Evolutionary conservation across 148 eudicot species (phyloP).

Genomic region (Hydrangea macrophylla): DNA sequence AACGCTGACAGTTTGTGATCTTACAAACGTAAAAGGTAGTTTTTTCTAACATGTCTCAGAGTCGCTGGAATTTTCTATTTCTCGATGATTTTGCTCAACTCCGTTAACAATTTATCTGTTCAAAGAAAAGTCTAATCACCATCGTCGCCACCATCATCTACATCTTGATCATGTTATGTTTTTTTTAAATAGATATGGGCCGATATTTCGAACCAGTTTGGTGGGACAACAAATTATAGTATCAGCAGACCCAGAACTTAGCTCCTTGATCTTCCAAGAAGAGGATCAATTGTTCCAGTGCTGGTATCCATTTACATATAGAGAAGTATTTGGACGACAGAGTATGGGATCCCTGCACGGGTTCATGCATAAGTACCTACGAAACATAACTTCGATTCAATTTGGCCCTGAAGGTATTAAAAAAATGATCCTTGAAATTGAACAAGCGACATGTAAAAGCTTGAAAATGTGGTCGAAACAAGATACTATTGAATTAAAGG

Average conservation of each 20-base stretch:
- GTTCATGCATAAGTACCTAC: constrained; percentile 76
- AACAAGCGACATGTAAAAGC: constrained; percentile 35
- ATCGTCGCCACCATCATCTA: background rate
- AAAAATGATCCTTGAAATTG: constrained; percentile 74
- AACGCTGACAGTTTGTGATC: too few relatives aligned
- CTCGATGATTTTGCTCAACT: too few relatives aligned
- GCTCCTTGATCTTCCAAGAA: constrained; percentile 55
- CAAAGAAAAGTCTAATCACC: background rate
- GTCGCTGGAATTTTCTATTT: too few relatives aligned
- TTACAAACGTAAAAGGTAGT: too few relatives aligned
- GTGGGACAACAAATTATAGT: constrained; percentile 67
- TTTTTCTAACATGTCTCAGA: too few relatives aligned
- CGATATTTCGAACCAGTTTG: constrained; percentile 65
- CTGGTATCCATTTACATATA: constrained; percentile 73
- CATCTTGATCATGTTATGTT: background rate
- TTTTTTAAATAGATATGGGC: constrained; percentile 55
- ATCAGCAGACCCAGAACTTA: constrained; percentile 65
- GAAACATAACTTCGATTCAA: constrained; percentile 63
- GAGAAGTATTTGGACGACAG: constrained; percentile 61
- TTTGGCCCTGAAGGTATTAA: constrained; percentile 77
- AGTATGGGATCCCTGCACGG: constrained; percentile 76
- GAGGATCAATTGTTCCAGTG: constrained; percentile 69
- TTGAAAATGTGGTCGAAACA: constrained; percentile 48
- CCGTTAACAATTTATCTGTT: background rate
- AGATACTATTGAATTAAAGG: constrained; percentile 52